A percentile compares a stretch with the other conserved stretches of the same genome.
These are phyloP conservation scores for Termitomyces eurrhizus DNA, from an alignment of 768 basidiomycete species.

Conservation along the genomic window DNA sequence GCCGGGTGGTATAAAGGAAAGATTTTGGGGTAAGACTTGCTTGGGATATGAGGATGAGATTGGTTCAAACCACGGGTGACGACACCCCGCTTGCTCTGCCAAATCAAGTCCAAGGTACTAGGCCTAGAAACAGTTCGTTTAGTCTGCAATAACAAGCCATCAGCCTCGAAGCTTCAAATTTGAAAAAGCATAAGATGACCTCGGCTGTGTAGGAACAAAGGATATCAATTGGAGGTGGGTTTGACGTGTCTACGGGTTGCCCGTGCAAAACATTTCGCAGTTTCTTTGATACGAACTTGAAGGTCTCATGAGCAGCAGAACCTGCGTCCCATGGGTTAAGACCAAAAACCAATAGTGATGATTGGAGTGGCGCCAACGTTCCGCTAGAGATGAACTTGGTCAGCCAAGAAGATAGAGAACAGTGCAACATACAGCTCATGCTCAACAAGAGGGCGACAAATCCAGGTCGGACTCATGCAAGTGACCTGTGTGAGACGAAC, in stretches of 20 bases:
- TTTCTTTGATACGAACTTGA: constrained; percentile 48
- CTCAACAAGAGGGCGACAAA: constrained; percentile 36
- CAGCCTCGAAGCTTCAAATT: constrained; percentile 5
- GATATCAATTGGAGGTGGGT: constrained; percentile 55
- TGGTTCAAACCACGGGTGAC: constrained; percentile 30
- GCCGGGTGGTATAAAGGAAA: constrained; percentile 82
- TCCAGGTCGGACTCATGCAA: constrained; percentile 70
- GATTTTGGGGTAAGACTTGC: constrained; percentile 44
- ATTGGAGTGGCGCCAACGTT: constrained; percentile 43
- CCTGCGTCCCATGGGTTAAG: constrained; percentile 34
- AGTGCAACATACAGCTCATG: constrained; percentile 38
- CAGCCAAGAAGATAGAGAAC: constrained; percentile 7
- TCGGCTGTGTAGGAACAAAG: constrained; percentile 41
- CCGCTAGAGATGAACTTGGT: constrained; percentile 26
- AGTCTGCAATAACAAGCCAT: constrained; percentile 12
- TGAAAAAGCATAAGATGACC: constrained; percentile 28
- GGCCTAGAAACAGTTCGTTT: constrained; percentile 22
- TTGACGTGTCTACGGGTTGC: constrained; percentile 27
- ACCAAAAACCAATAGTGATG: constrained; percentile 40
- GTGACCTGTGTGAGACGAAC: constrained; percentile 56
- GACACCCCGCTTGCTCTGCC: constrained; percentile 44
- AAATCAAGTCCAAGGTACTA: constrained; percentile 43
- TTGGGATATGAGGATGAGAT: constrained; percentile 56
- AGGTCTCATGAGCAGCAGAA: constrained; percentile 36
- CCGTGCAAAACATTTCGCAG: constrained; percentile 51